Percentiles rank a stretch among this genome's conserved stretches.
These are phyloP conservation scores for Quercus tomentella DNA, from an alignment of 331 rosid genomes.

Conservation along the genomic window DNA sequence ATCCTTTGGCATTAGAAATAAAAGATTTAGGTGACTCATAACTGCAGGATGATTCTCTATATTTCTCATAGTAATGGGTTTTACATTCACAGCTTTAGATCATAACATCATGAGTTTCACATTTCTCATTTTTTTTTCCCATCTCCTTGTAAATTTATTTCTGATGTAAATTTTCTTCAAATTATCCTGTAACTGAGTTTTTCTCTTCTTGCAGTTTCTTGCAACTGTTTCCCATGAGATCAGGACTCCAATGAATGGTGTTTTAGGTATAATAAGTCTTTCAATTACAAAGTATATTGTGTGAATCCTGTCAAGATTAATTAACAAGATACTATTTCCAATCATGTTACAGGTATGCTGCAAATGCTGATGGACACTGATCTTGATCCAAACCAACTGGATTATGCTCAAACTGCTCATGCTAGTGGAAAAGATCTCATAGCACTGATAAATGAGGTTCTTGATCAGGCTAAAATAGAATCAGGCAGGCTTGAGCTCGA, in stretches of 20 bases:
- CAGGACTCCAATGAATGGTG: constrained; percentile 99
- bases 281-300: constrained; percentile 11
- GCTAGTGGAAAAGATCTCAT: constrained; percentile 81
- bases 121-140: not conserved
- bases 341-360: constrained; percentile 73
- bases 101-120: not conserved
- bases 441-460: constrained; percentile 91
- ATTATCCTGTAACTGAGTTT: constrained; percentile 9
- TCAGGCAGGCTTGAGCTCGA: constrained; percentile 95
- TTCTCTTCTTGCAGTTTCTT: constrained; percentile 66
- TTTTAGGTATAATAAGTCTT: constrained; percentile 58
- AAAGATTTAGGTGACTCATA: not conserved
- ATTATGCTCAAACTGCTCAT: constrained; percentile 80
- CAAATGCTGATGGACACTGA: constrained; percentile 97
- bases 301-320: constrained; percentile 6
- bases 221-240: constrained; percentile 99
- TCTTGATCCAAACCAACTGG: constrained; percentile 75
- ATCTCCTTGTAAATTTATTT: not conserved
- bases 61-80: constrained; percentile 4
- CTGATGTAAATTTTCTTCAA: not conserved
- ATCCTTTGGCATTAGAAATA: constrained; percentile 7
- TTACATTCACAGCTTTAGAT: constrained; percentile 9
- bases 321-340: constrained; percentile 13
- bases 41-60: not conserved
- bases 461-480: constrained; percentile 95